Conservation (phyloP, 768 basidiomycete genomes). For the Termitomyces sp. region DNA sequence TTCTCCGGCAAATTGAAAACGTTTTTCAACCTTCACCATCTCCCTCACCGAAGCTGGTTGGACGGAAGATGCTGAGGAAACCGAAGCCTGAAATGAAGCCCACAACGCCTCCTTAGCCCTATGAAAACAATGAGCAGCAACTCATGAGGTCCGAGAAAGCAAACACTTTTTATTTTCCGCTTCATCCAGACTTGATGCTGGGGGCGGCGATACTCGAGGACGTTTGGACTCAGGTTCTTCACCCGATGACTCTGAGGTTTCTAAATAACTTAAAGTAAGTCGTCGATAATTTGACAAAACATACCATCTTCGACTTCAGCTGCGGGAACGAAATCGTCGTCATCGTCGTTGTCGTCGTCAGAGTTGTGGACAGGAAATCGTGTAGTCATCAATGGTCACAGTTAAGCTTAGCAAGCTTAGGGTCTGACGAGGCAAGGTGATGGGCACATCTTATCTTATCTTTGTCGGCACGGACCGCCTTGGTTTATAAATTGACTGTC, state of each 20-base stretch:
- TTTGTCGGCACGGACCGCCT: not conserved
- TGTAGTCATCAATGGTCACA: constrained; percentile 6
- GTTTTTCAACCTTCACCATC: constrained; percentile 63
- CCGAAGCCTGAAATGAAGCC: constrained; percentile 62
- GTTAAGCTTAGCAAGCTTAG: too few species aligned
- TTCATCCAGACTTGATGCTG: constrained; percentile 26
- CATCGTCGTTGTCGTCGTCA: constrained; percentile 67
- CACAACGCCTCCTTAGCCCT: constrained; percentile 65
- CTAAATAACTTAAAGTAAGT: constrained; percentile 13
- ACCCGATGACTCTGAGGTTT: constrained; percentile 30
- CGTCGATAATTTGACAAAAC: not conserved
- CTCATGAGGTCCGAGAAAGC: not conserved
- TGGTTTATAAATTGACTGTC: too few species aligned
- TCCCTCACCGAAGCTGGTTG: constrained; percentile 22
- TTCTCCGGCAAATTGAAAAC: constrained; percentile 73
- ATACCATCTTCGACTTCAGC: constrained; percentile 29
- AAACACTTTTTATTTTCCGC: constrained; percentile 40
- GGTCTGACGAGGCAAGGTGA: too few species aligned
- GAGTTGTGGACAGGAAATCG: constrained; percentile 22
- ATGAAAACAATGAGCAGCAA: constrained; percentile 5
- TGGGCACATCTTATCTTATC: not conserved
- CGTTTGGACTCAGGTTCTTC: constrained; percentile 32
- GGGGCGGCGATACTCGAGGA: constrained; percentile 21
- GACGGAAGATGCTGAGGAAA: constrained; percentile 26
- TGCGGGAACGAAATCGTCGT: constrained; percentile 66